A percentile compares a stretch with the other conserved stretches of the same genome.
phyloP scores from a whole-genome alignment of 164 flowering plant species.

The Piper betle region DNA sequence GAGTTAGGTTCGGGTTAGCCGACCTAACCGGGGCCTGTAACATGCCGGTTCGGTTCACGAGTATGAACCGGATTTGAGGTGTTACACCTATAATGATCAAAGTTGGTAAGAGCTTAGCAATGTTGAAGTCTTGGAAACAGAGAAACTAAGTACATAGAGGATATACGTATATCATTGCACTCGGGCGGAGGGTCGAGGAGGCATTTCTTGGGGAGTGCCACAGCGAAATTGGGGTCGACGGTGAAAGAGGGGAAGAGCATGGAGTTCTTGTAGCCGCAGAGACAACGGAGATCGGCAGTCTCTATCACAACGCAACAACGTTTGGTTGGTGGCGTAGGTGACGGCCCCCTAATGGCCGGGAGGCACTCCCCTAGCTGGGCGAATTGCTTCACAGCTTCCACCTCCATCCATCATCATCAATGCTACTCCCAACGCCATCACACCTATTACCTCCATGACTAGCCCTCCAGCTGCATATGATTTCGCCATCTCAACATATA shows the following conservation, averaged over 20 bases:
- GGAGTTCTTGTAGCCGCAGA: slow-evolving; percentile 33
- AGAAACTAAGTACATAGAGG: no score
- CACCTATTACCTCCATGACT: background rate
- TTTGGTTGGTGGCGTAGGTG: slow-evolving; percentile 27
- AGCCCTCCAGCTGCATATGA: no score
- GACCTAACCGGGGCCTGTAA: no score
- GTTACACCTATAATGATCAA: no score
- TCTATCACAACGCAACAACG: slow-evolving; percentile 30
- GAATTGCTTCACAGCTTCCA: slow-evolving; percentile 15
- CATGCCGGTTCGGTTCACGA: no score
- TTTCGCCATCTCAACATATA: no score
- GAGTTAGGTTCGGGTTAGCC: no score
- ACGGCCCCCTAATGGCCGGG: slow-evolving; percentile 31
- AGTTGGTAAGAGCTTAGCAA: no score
- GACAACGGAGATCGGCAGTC: slow-evolving; percentile 32
- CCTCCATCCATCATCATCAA: background rate
- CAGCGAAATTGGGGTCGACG: slow-evolving; percentile 31
- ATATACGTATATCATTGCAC: slow-evolving; percentile 14
- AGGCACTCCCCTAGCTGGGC: slow-evolving; percentile 27
- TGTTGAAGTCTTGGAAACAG: no score
- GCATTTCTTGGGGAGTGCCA: slow-evolving; percentile 42
- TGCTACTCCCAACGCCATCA: background rate
- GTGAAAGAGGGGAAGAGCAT: slow-evolving; percentile 26
- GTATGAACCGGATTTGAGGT: no score
- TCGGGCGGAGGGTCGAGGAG: slow-evolving; percentile 19